Conservation (phyloP, 2,329 filamentous ascomycete genomes). For the Cytospora mali region DNA sequence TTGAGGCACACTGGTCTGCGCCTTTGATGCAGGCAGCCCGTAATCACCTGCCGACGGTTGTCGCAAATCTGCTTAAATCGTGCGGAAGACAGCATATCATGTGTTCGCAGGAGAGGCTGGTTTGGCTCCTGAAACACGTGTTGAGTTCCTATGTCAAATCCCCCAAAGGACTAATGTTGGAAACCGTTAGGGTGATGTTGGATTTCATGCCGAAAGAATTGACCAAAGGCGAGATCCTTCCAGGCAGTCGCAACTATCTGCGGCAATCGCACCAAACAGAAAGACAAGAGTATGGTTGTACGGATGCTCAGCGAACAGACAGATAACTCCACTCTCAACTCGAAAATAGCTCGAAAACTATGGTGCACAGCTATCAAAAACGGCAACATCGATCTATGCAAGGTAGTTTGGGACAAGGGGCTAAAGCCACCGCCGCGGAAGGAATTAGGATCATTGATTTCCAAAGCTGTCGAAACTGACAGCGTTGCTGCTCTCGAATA, state of each 20-base stretch:
- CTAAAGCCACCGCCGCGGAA: neutral
- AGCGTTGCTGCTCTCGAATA: neutral
- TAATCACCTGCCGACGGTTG: neutral
- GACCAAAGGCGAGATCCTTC: neutral
- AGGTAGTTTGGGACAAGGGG: neutral
- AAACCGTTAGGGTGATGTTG: neutral
- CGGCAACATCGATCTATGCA: neutral
- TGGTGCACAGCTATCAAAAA: neutral
- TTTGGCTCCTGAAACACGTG: neutral
- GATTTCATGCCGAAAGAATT: neutral
- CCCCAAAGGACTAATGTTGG: neutral
- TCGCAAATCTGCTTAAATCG: neutral
- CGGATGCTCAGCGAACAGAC: neutral
- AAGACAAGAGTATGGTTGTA: neutral
- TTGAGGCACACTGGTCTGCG: neutral
- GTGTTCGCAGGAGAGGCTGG: neutral
- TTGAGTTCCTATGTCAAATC: neutral
- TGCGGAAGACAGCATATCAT: neutral
- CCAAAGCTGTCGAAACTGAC: neutral
- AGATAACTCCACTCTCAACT: neutral
- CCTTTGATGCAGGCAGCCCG: no score
- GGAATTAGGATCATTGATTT: neutral
- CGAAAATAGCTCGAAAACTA: neutral
- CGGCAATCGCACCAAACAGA: neutral
- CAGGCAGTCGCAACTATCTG: neutral